Conservation (phyloP, 495 filamentous ascomycete species). For the Evernia prunastri region DNA sequence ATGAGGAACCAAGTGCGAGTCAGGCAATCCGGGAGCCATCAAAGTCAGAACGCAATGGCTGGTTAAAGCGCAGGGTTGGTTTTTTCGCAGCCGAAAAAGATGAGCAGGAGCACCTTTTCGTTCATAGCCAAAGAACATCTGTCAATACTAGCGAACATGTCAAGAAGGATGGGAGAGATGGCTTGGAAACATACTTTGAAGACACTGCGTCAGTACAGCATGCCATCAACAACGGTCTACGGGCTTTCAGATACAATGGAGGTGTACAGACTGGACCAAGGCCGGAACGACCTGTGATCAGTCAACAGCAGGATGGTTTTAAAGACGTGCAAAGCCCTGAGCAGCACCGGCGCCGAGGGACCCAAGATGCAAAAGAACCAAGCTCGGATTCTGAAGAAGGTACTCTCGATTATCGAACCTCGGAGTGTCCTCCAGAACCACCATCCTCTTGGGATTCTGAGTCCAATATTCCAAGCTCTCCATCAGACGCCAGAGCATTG, state of each 20-base stretch:
- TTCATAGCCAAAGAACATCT: not conserved
- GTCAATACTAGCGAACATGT: not conserved
- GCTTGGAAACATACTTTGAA: not conserved
- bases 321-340: not conserved
- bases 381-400: not conserved
- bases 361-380: not conserved
- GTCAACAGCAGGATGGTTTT: not conserved
- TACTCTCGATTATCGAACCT: not conserved
- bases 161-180: not conserved
- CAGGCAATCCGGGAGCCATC: constrained; percentile 5
- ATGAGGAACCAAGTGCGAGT: not conserved
- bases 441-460: not conserved
- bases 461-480: not conserved
- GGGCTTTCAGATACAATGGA: too few species aligned
- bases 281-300: not conserved
- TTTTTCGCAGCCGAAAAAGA: not conserved
- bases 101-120: constrained; percentile 4
- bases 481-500: not conserved
- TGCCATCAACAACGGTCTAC: not conserved
- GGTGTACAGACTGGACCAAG: not conserved
- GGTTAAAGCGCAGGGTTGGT: constrained; percentile 11
- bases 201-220: not conserved
- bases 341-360: not conserved
- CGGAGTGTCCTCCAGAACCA: not conserved
- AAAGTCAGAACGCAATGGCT: constrained; percentile 9